Conservation (phyloP, 257 asterid genomes). For the Nicotiana sylvestris region DNA sequence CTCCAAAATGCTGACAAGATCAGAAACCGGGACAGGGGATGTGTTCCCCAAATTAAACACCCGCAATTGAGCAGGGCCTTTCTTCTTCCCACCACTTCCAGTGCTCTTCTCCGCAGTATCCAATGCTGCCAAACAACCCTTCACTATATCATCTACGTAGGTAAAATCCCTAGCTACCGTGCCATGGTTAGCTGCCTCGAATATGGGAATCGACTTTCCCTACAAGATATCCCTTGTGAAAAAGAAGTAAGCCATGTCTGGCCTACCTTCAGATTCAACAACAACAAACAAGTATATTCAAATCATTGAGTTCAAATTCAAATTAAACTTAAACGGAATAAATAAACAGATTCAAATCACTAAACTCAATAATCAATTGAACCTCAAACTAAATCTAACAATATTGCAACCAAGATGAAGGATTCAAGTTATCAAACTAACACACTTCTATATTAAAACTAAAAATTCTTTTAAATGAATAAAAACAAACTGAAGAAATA, state of each 20-base stretch:
- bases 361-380: no score
- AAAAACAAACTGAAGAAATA: no score
- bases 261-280: slow-evolving; percentile 45
- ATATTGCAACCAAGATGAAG: no score
- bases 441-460: no score
- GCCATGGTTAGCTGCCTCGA: slow-evolving; percentile 84
- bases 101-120: slow-evolving; percentile 96
- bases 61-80: slow-evolving; percentile 81
- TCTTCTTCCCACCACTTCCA: slow-evolving; percentile 95
- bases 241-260: slow-evolving; percentile 98
- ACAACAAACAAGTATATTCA: no score
- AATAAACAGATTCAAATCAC: no score
- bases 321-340: no score
- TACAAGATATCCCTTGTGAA: slow-evolving; percentile 82
- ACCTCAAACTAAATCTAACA: no score
- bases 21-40: slow-evolving; percentile 87
- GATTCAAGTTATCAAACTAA: no score
- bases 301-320: no score
- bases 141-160: slow-evolving; percentile 90
- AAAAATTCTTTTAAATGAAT: no score
- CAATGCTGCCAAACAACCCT: slow-evolving; percentile 89
- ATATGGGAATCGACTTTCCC: slow-evolving; percentile 77
- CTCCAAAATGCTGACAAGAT: slow-evolving; percentile 91
- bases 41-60: slow-evolving; percentile 91
- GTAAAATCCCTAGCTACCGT: slow-evolving; percentile 96